phyloP scores from a whole-genome alignment of 768 basidiomycete species.

The Asterophora parasitica region DNA sequence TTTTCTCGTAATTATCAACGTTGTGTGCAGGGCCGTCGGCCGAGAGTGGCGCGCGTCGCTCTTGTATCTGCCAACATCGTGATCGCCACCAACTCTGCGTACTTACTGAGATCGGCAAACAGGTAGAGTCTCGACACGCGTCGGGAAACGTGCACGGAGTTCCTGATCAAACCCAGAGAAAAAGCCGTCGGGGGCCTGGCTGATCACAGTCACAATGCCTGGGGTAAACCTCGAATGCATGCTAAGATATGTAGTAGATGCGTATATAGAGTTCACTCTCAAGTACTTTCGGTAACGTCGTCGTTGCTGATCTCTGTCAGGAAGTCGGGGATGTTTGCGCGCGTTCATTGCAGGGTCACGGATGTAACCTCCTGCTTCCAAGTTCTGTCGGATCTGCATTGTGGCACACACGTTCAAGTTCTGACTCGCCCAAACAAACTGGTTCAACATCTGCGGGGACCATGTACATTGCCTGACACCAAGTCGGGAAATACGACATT shows the following conservation, averaged over 20 bases:
- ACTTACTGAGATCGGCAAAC: not conserved
- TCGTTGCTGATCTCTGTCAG: not conserved
- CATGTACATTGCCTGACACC: not conserved
- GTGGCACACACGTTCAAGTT: not conserved
- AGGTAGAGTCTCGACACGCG: not conserved
- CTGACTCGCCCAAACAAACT: slow-evolving; percentile 1
- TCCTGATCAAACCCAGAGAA: not conserved
- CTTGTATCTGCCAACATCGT: not conserved
- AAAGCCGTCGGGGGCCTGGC: not conserved
- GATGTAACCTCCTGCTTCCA: not conserved
- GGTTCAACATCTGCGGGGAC: not conserved
- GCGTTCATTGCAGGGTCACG: slow-evolving; percentile 5
- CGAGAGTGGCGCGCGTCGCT: not conserved
- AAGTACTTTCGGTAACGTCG: too few species aligned
- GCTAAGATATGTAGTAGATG: too few species aligned
- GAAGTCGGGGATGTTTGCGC: not conserved
- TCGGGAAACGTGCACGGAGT: not conserved
- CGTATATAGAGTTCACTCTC: too few species aligned
- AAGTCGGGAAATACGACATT: not conserved
- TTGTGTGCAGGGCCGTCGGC: not conserved
- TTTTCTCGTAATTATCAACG: not conserved
- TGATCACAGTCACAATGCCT: too few species aligned
- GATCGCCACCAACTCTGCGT: not conserved
- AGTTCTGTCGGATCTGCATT: slow-evolving; percentile 1
- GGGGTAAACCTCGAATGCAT: too few species aligned